Percentiles rank a stretch among this genome's conserved stretches.
phyloP scores from a whole-genome alignment of 2,329 filamentous ascomycete species.

The Phoma herbarum region DNA sequence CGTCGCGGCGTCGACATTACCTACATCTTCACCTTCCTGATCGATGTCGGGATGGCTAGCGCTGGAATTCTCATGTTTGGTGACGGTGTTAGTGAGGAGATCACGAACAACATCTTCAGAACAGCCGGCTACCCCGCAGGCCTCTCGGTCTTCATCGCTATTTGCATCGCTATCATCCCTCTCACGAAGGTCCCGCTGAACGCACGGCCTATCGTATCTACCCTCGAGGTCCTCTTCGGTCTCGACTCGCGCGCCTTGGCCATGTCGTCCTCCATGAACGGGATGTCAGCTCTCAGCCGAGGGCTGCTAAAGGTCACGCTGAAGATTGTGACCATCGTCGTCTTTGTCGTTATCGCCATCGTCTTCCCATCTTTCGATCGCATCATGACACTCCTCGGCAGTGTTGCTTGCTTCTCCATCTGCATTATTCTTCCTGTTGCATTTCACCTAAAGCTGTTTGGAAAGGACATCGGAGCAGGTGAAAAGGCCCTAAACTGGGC shows the following conservation, averaged over 20 bases:
- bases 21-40: conserved; percentile 83
- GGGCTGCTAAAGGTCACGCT: conserved; percentile 67
- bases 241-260: conserved; percentile 68
- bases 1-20: conserved; percentile 76
- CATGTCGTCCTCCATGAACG: conserved; percentile 58
- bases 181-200: conserved; percentile 95
- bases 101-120: conserved; percentile 87
- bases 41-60: conserved; percentile 84
- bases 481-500: conserved; percentile 74
- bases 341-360: conserved; percentile 79
- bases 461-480: conserved; percentile 68
- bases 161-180: conserved; percentile 91
- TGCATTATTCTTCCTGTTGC: conserved; percentile 89
- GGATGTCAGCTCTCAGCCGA: conserved; percentile 66
- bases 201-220: conserved; percentile 85
- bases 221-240: conserved; percentile 80
- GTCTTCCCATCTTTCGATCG: conserved; percentile 82
- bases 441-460: conserved; percentile 92
- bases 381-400: conserved; percentile 91
- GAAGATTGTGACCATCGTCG: conserved; percentile 71
- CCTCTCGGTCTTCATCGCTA: conserved; percentile 80
- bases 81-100: conserved; percentile 83
- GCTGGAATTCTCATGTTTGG: conserved; percentile 95
- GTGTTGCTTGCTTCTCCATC: conserved; percentile 89
- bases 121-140: conserved; percentile 76